Evolutionary conservation across 306 rosid genomes (phyloP), one percentile per base, ranked within the genome.

Genomic region (Prunus mongolica): DNA sequence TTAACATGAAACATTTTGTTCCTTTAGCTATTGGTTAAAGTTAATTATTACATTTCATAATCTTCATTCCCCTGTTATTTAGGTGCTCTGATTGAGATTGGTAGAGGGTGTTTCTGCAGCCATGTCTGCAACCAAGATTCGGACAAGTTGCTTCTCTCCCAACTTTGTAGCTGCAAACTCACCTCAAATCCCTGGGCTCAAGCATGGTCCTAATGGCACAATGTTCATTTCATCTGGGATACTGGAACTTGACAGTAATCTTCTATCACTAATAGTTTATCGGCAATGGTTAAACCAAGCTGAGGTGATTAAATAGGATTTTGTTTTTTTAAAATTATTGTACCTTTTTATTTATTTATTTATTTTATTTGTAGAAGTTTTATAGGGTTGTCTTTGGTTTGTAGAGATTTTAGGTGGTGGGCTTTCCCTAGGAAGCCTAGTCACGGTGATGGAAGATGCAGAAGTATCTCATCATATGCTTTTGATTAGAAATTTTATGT

Each of bases 401-500:
- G 73, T 73, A 93, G 98, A 87, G 84, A 91, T 91, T 78, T 85
- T 93, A 66, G 96, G 96, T 6, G 98, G 98, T 64, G 98, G 97
- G 7, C 90, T 87, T 84, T 65, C 94, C 62, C 68, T 94, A 73
- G 97, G 97, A 76, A 94, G 93, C 90, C 86, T 94, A 60, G 97
- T 94, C 45, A 82, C 89, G 93, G 86, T 90, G 71, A 89, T 94
- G 93, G 97, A 94, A 89, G 97, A 94, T 87, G 87, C 94, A 38
- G 97, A 94, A 83, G 97, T 97, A 19, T 96, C 97, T 75, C 97
- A 91, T 89, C 98, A 94, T 83, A 91, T 94, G 98, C 97, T 91
- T 88, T 80, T 94, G 69, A 82, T 94, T 81, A 85, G 98, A 82
- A 91, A 89, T 84, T 91, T 94, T 76, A 91, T 91, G 96, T 94